Evolutionary conservation across 2,329 filamentous ascomycete genomes (phyloP).

Genomic region (Colletotrichum sp.): DNA sequence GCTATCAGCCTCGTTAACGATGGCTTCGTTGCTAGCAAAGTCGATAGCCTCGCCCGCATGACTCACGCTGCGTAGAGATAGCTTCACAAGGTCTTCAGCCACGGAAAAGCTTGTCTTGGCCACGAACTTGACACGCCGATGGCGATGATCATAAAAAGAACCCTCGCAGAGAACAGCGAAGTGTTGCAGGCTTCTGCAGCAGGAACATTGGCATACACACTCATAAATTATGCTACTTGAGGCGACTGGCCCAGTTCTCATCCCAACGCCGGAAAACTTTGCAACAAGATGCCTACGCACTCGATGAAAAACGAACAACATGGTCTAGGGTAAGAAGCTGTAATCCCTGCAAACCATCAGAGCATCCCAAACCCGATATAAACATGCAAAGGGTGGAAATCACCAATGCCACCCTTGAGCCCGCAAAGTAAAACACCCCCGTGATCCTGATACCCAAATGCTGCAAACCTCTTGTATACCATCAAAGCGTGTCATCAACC

Average conservation of each 20-base stretch:
- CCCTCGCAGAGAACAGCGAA: not conserved
- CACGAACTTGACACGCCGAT: too few relatives aligned
- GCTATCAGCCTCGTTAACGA: too few relatives aligned
- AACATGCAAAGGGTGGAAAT: conserved; percentile 1
- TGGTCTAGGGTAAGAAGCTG: not conserved
- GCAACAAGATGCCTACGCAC: not conserved
- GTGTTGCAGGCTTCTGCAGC: not conserved
- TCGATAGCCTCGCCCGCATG: too few relatives aligned
- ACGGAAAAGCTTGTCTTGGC: too few relatives aligned
- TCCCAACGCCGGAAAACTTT: not conserved
- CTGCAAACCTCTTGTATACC: conserved; percentile 13
- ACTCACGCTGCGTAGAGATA: too few relatives aligned
- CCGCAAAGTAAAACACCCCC: conserved; percentile 1
- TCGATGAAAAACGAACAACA: not conserved
- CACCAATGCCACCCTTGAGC: conserved; percentile 11
- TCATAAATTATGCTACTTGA: not conserved
- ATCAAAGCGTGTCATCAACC: conserved; percentile 20
- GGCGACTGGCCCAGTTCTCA: not conserved
- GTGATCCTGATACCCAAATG: not conserved
- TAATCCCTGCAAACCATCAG: not conserved
- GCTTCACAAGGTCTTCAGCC: too few relatives aligned
- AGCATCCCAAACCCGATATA: not conserved
- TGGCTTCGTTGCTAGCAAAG: too few relatives aligned
- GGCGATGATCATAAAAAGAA: not conserved
- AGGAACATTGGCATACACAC: not conserved